Conservation (phyloP, 1,139 yeast genomes). For the Suhomyces taliae region DNA sequence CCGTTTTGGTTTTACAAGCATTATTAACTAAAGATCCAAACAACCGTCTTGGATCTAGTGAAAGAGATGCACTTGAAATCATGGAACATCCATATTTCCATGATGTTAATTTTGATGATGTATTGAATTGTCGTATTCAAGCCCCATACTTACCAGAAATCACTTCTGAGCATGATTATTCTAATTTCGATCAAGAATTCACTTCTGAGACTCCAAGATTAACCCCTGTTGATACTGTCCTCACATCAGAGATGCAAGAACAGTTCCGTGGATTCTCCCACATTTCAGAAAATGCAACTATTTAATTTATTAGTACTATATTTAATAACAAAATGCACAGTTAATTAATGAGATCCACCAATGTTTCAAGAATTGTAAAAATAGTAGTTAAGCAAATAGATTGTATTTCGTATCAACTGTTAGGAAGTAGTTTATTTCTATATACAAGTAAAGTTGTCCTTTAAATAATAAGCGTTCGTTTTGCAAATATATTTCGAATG, state of each 20-base stretch:
- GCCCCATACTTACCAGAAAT: slow-evolving; percentile 87
- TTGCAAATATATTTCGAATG: background rate
- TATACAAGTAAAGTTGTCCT: too few relatives aligned
- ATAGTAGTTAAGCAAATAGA: too few relatives aligned
- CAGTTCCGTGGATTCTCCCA: slow-evolving; percentile 96
- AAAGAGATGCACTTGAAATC: slow-evolving; percentile 85
- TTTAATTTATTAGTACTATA: slow-evolving; percentile 17
- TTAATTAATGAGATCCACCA: too few relatives aligned
- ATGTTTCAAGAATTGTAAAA: too few relatives aligned
- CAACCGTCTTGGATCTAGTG: slow-evolving; percentile 81
- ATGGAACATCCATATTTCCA: slow-evolving; percentile 94
- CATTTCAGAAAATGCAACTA: slow-evolving; percentile 66
- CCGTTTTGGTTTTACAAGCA: slow-evolving; percentile 90
- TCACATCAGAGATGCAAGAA: slow-evolving; percentile 89
- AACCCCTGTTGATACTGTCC: slow-evolving; percentile 88
- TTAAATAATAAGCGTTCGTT: too few relatives aligned
- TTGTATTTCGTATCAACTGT: too few relatives aligned
- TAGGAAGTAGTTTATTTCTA: too few relatives aligned
- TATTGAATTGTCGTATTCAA: slow-evolving; percentile 66
- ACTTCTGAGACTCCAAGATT: slow-evolving; percentile 93
- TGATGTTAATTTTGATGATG: slow-evolving; percentile 87
- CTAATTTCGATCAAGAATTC: slow-evolving; percentile 92
- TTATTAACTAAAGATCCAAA: slow-evolving; percentile 85
- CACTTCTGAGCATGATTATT: slow-evolving; percentile 83
- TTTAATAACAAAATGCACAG: too few relatives aligned